Base-by-base conservation (phyloP, 2,329 filamentous ascomycete genomes). In the Saccharata proteae region DNA sequence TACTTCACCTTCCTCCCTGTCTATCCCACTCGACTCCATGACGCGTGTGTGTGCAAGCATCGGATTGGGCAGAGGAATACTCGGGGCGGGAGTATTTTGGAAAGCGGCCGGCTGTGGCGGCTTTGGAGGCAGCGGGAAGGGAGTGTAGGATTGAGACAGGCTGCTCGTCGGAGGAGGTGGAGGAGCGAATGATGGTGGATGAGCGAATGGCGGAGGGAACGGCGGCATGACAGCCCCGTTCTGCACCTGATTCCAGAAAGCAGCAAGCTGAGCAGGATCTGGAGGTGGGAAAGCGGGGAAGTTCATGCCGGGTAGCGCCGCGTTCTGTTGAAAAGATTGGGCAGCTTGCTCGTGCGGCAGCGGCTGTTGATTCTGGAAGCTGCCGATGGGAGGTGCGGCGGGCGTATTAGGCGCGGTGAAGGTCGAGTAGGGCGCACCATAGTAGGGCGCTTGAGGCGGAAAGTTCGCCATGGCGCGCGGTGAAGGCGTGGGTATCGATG, bases 1-100 rank as follows among this genome's bases (percentile, higher is more conserved):
- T 17, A 90, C 52, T 51, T 92, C 83, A 11, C 80, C 81, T 45
- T 92, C 82, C 46, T 90, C 81, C 34, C 59, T 59, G 35, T 69
- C 65, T 33, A 52, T 52, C 26, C 62, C 50, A 29, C 52, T 41
- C 17, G 51, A 46, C 11, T 51, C 45, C 17, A 40, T 39, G 8
- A 53, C 26, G 29, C 48, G 49, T 16, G 55, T 35, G 16, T n/a
- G n/a, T n/a, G n/a, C n/a, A n/a, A 22, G n/a, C 20, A 22, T 22
- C 20, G 8, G 45, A 19, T 42, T 39, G 4, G 36, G 29, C 6
- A 35, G 29, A 20, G 39, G 22, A 3, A 16, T 13, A 16, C 12
- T 29, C 9, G 27, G 39, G 30, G 32, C 19, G 36, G 40, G 21
- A 16, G 26, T 12, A 23, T 17, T 19, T 14, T 35, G 28, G 9